Base-by-base conservation (phyloP, 768 basidiomycete genomes). In the Trametes cinnabarina region DNA sequence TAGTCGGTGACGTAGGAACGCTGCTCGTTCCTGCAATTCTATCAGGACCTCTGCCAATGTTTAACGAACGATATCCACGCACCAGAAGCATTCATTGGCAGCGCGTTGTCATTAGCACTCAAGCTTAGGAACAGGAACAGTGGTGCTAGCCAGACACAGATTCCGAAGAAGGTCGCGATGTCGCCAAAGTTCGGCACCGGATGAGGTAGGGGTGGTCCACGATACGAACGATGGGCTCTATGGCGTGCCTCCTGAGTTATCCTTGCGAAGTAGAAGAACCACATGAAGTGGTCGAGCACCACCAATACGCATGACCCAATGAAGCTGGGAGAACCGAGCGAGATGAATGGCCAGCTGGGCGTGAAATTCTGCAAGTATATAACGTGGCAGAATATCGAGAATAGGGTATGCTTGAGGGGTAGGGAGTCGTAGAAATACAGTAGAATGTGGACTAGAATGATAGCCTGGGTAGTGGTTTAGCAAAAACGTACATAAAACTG, bases 281-380 rank as follows among this genome's bases (percentile, higher is more conserved):
- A 98, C 39, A 92, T 71, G 69, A 98, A 98, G 72, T 98, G 97
- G 75, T 98, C 93, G 1, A 76, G 71, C 55, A 99, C 81, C 62
- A 97, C 96, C 53, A 95, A 76, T 19, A 81, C 62, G 72, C 94
- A 97, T 0, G 95, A 98, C 0, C 83, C 79, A 44, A 98, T 72
- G 79, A 99, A 98, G 6, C 85, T 83, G 19, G 76, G 69, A 0
- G 95, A 98, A 15, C 91, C 82, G 47, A 99, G 82, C 2, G 92
- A 94, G 65, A 99, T 98, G 69, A 92, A 74, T 1, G 97, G 97
- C 96, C 97, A 99, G 22, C 80, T 79, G 5, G 74, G 65, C 10
- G 93, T 91, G 72, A 98, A 97, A 73, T 98, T 98, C 73, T 90
- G 88, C 37, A 94, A 83, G 74, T 98, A 99, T 58, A 97, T 80